Conservation (phyloP, 768 basidiomycete genomes). For the Cantharellus cinnabarinus region DNA sequence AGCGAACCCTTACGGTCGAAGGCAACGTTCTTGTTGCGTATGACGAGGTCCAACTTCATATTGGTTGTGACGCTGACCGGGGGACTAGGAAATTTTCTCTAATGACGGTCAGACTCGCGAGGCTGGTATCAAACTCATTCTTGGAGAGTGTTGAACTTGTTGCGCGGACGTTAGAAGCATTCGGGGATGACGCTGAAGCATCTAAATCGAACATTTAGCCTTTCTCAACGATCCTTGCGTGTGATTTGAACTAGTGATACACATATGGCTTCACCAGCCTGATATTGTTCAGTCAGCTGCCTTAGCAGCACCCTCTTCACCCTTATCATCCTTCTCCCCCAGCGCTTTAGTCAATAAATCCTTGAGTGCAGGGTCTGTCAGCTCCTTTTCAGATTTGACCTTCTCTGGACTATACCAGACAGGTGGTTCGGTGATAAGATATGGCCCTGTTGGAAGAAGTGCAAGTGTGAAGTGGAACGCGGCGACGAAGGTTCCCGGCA, state of each 20-base stretch:
- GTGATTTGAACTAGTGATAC: neutral
- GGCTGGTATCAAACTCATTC: constrained; percentile 68
- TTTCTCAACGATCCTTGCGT: neutral
- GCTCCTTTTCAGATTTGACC: constrained; percentile 71
- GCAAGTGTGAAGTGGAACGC: constrained; percentile 97
- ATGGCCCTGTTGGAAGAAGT: constrained; percentile 71
- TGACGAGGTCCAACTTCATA: constrained; percentile 15
- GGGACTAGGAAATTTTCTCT: constrained; percentile 43
- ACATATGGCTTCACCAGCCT: neutral
- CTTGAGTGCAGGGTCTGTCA: constrained; percentile 77
- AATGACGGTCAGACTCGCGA: constrained; percentile 65
- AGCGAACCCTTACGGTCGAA: constrained; percentile 45
- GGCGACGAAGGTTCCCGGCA: constrained; percentile 66
- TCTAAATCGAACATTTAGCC: neutral
- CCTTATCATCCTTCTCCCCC: constrained; percentile 50
- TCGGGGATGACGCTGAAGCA: constrained; percentile 41
- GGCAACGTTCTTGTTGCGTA: constrained; percentile 57
- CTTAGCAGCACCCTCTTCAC: neutral
- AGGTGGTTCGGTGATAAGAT: constrained; percentile 72
- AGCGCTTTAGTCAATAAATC: constrained; percentile 54
- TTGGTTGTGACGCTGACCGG: neutral
- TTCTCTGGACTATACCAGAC: constrained; percentile 87
- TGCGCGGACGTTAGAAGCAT: constrained; percentile 59
- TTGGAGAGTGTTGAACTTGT: constrained; percentile 80
- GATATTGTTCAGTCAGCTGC: neutral